Percentiles rank a stretch among this genome's conserved stretches.
These are phyloP conservation scores for Thalassiosira exigua DNA, from an alignment of 352 stramenopile genomes.

Conservation along the genomic window DNA sequence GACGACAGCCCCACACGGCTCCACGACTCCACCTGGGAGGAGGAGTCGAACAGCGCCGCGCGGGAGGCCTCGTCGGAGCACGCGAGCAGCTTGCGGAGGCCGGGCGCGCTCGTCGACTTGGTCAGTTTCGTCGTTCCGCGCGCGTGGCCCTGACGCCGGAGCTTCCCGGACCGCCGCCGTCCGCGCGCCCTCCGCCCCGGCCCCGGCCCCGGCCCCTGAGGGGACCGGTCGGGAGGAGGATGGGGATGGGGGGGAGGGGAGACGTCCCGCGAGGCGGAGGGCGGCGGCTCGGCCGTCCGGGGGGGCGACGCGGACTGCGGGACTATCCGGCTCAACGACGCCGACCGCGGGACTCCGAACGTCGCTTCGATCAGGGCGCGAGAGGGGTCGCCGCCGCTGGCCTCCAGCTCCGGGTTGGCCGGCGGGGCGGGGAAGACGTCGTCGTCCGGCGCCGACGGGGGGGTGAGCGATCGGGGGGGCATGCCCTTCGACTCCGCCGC, in stretches of 20 bases:
- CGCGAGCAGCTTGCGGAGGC: background rate
- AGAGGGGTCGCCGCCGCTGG: no score
- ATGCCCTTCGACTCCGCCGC: no score
- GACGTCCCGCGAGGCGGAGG: background rate
- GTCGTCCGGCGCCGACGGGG: no score
- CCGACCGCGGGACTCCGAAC: background rate
- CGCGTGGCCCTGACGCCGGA: background rate
- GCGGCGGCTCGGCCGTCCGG: background rate
- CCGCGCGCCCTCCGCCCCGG: background rate
- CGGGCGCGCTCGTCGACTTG: conserved; percentile 14
- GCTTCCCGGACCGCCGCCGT: background rate
- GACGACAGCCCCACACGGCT: background rate
- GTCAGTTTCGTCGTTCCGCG: conserved; percentile 23
- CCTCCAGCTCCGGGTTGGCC: no score
- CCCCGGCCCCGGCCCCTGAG: background rate
- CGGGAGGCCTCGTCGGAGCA: no score
- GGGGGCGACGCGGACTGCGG: conserved; percentile 7
- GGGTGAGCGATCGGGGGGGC: no score
- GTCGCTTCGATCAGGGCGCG: background rate
- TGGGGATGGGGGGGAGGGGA: background rate
- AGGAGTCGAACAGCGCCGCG: background rate
- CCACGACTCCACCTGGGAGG: background rate
- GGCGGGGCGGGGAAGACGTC: no score
- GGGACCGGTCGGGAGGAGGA: background rate
- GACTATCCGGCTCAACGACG: background rate